These are phyloP conservation scores for Sugiyamaella boreocaroliniensis DNA, from an alignment of 805 yeast species.

Conservation along the genomic window DNA sequence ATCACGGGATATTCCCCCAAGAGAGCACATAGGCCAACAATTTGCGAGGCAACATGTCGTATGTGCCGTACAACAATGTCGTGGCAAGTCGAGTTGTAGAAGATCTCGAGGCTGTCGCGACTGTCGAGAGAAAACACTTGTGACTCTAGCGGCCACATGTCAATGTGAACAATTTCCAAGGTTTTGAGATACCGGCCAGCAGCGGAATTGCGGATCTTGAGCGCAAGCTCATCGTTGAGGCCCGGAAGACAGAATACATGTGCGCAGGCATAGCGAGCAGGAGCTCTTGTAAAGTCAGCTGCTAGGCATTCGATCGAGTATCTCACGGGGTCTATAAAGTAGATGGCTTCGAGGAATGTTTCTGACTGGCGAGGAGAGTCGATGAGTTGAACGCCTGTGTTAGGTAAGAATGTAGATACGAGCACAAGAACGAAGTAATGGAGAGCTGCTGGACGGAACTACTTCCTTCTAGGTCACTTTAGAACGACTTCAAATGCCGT, in stretches of 20 bases:
- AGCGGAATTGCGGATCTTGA: constrained; percentile 23
- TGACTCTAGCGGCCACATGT: constrained; percentile 60
- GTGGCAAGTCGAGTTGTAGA: constrained; percentile 58
- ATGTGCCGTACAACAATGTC: constrained; percentile 57
- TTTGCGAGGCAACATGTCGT: constrained; percentile 50
- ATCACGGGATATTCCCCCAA: constrained; percentile 87
- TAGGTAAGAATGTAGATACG: neutral
- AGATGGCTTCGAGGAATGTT: constrained; percentile 68
- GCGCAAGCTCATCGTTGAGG: constrained; percentile 17
- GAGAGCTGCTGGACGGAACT: too few species aligned
- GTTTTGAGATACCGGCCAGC: constrained; percentile 25
- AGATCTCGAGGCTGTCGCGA: constrained; percentile 56
- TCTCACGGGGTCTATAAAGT: constrained; percentile 62
- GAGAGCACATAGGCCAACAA: constrained; percentile 65
- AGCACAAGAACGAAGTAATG: too few species aligned
- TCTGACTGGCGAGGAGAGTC: constrained; percentile 57
- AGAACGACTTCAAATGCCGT: too few species aligned
- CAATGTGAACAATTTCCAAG: constrained; percentile 40
- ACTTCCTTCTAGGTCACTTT: too few species aligned
- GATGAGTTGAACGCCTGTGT: constrained; percentile 26
- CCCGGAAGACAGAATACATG: constrained; percentile 70
- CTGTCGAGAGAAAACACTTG: constrained; percentile 64
- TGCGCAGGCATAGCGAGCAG: constrained; percentile 69
- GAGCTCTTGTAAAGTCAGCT: constrained; percentile 60
- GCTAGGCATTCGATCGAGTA: constrained; percentile 69